Base-by-base conservation (phyloP, 2,329 filamentous ascomycete species). In the Scytalidium sp. region DNA sequence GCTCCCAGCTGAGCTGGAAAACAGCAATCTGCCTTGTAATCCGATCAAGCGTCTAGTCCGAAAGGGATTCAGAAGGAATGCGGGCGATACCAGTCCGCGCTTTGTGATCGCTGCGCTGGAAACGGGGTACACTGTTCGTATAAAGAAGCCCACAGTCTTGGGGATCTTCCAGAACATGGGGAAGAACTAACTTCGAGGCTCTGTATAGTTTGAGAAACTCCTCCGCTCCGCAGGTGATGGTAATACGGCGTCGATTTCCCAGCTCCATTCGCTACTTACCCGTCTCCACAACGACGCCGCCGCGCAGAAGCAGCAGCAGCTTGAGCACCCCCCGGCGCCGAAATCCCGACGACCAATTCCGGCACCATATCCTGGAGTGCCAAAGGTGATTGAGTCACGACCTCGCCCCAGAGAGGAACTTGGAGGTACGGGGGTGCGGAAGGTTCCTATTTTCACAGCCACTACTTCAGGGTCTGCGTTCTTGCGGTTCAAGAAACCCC, bases 91-190 rank as follows among this genome's bases (percentile, higher is more conserved):
- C 11, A 86, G 83, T 56, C 70, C 75, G 1, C 76, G 81, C 17
- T 73, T 88, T 32, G 71, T 90, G 20, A 76, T 78, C 45, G 72
- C 80, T 2, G 79, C 82, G 7, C 80, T 93, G 58, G 70, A 78
- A 27, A 79, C 80, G 21, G 89, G 88, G 20, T 92, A 92, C 70
- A 79, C 81, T 67, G 81, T 83, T 46, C 10, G 59, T 54, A n/a
- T n/a, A n/a, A n/a, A n/a, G 11, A 20, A 10, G 17, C 7, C n/a
- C n/a, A n/a, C n/a, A n/a, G n/a, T n/a, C n/a, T n/a, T n/a, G n/a
- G n/a, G n/a, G n/a, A n/a, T n/a, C n/a, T n/a, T n/a, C n/a, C n/a
- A n/a, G n/a, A n/a, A n/a, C n/a, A n/a, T n/a, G n/a, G n/a, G n/a
- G n/a, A n/a, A n/a, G n/a, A n/a, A n/a, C n/a, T n/a, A 46, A 40